Evolutionary conservation across 441 rosid genomes (phyloP).

Genomic region (Raphanus hybrid): DNA sequence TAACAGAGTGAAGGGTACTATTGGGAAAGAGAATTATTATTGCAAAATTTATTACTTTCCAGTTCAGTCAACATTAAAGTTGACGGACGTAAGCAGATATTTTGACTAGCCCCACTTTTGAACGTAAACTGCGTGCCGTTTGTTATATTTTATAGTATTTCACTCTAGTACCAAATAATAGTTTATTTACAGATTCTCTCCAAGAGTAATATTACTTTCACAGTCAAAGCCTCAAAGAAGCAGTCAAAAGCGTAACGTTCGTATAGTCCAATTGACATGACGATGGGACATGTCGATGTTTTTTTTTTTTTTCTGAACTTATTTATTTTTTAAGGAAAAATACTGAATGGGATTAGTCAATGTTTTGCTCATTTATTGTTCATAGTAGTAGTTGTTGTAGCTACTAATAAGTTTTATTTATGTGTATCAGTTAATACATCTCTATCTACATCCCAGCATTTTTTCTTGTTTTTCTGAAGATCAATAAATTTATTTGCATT

Average conservation of each 20-base stretch:
- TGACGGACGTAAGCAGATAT: slow-evolving; percentile 34
- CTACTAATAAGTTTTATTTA: background rate
- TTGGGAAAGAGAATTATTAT: slow-evolving; percentile 22
- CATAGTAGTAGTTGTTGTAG: background rate
- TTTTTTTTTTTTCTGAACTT: background rate
- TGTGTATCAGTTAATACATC: too few species aligned
- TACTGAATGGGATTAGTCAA: background rate
- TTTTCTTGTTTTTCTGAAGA: too few species aligned
- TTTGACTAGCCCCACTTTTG: slow-evolving; percentile 27
- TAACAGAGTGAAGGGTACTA: slow-evolving; percentile 33
- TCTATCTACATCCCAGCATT: too few species aligned
- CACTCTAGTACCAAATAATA: background rate
- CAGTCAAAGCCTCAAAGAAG: slow-evolving; percentile 20
- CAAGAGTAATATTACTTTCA: background rate
- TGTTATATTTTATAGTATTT: slow-evolving; percentile 1
- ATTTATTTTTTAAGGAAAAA: background rate
- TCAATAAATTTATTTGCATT: too few species aligned
- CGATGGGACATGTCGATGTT: slow-evolving; percentile 30
- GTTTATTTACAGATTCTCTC: slow-evolving; percentile 13
- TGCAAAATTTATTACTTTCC: background rate
- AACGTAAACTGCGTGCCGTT: slow-evolving; percentile 41
- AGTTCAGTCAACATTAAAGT: slow-evolving; percentile 39
- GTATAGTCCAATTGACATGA: slow-evolving; percentile 21
- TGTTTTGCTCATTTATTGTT: slow-evolving; percentile 12
- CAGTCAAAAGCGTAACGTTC: slow-evolving; percentile 28